phyloP scores from a whole-genome alignment of 1,139 yeast species.

The Saccharomyces pastorianus region DNA sequence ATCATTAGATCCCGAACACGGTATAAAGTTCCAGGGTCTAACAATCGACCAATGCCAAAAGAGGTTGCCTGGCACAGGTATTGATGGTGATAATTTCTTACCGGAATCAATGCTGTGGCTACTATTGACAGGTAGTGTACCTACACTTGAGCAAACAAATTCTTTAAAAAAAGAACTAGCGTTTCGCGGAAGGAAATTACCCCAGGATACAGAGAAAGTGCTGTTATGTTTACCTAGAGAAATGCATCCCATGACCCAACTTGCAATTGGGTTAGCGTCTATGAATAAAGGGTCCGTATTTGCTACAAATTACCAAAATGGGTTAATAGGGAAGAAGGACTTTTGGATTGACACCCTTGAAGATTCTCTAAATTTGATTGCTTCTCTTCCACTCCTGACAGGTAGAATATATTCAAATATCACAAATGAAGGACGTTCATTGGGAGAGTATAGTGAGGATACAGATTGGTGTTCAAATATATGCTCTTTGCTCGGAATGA shows the following conservation, averaged over 20 bases:
- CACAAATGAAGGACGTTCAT: slow-evolving; percentile 73
- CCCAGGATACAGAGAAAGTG: slow-evolving; percentile 76
- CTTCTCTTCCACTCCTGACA: slow-evolving; percentile 86
- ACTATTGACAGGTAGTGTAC: slow-evolving; percentile 83
- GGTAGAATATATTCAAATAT: slow-evolving; percentile 91
- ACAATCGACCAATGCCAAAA: slow-evolving; percentile 46
- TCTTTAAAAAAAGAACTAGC: slow-evolving; percentile 78
- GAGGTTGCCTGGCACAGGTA: slow-evolving; percentile 32
- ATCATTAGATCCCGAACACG: slow-evolving; percentile 43
- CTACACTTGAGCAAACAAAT: slow-evolving; percentile 66
- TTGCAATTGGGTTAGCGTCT: slow-evolving; percentile 87
- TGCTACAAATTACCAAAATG: slow-evolving; percentile 85
- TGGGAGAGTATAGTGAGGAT: slow-evolving; percentile 55
- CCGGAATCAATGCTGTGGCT: slow-evolving; percentile 95
- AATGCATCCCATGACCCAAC: slow-evolving; percentile 97
- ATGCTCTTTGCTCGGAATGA: slow-evolving; percentile 68
- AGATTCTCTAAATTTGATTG: slow-evolving; percentile 80
- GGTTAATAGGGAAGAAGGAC: slow-evolving; percentile 67
- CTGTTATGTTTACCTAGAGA: slow-evolving; percentile 76
- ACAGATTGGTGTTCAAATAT: slow-evolving; percentile 88
- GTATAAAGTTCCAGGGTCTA: slow-evolving; percentile 48
- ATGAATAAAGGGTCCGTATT: slow-evolving; percentile 84
- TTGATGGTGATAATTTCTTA: slow-evolving; percentile 40
- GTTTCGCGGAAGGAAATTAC: slow-evolving; percentile 66
- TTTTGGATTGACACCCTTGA: slow-evolving; percentile 93